These are phyloP conservation scores for Podospora conica DNA, from an alignment of 495 filamentous ascomycete genomes.

Conservation along the genomic window DNA sequence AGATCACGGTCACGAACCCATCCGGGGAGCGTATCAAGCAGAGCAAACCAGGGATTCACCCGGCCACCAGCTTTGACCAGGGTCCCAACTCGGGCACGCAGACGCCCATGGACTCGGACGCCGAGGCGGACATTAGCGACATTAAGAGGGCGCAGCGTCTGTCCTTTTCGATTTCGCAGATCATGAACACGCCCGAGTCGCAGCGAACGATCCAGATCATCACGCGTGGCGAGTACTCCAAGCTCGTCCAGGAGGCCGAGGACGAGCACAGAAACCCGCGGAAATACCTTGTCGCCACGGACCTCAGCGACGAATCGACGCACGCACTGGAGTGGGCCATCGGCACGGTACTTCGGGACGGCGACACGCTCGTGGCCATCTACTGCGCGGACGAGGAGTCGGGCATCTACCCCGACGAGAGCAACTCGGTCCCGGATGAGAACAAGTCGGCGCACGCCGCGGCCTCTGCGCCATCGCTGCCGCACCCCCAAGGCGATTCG, in stretches of 20 bases:
- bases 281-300: constrained; percentile 88
- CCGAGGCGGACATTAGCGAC: constrained; percentile 76
- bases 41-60: constrained; percentile 66
- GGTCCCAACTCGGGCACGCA: constrained; percentile 56
- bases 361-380: constrained; percentile 87
- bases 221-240: constrained; percentile 74
- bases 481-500: background rate
- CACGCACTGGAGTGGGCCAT: constrained; percentile 97
- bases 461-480: constrained; percentile 39
- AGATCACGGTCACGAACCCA: constrained; percentile 58
- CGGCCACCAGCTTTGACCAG: constrained; percentile 70
- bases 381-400: constrained; percentile 86
- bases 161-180: constrained; percentile 68
- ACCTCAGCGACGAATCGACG: constrained; percentile 86
- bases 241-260: constrained; percentile 65
- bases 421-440: constrained; percentile 36
- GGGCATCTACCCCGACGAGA: constrained; percentile 41
- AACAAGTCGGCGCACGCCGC: constrained; percentile 66
- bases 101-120: constrained; percentile 79
- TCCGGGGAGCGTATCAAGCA: constrained; percentile 48
- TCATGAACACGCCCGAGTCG: constrained; percentile 65
- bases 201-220: constrained; percentile 82
- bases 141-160: constrained; percentile 82
- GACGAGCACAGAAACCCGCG: constrained; percentile 70
- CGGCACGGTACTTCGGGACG: constrained; percentile 88